A percentile compares a stretch with the other conserved stretches of the same genome.
These are phyloP conservation scores for Sphagnum fallax DNA, from an alignment of 228 moss, liverwort and hornwort genomes.

Conservation along the genomic window DNA sequence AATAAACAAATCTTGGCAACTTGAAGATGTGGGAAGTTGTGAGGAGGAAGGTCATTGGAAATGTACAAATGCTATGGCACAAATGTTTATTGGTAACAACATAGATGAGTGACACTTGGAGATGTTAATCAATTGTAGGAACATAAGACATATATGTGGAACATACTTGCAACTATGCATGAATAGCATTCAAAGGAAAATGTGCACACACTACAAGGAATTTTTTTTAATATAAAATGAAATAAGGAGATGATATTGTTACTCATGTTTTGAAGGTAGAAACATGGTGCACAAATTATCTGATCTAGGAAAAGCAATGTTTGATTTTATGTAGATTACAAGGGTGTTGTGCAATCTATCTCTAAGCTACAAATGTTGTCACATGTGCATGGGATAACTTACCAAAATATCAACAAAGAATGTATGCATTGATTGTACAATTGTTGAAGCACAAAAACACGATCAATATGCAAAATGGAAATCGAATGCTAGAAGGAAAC, in stretches of 20 bases:
- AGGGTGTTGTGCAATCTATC: neutral
- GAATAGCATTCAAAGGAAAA: neutral
- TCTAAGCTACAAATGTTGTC: neutral
- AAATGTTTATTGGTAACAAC: too few relatives aligned
- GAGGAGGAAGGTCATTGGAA: too few relatives aligned
- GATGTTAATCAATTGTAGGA: neutral
- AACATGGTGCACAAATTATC: too few relatives aligned
- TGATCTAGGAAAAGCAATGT: neutral
- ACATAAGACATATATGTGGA: neutral
- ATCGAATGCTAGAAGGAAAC: neutral
- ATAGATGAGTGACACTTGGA: neutral
- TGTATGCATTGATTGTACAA: neutral
- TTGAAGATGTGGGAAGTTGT: too few relatives aligned
- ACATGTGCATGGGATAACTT: neutral
- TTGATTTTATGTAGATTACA: neutral
- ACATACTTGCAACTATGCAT: neutral
- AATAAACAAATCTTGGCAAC: too few relatives aligned
- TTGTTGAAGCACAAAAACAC: neutral
- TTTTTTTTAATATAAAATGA: too few relatives aligned
- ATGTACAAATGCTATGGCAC: too few relatives aligned
- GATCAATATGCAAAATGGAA: neutral
- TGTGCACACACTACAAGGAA: too few relatives aligned
- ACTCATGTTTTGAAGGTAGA: neutral
- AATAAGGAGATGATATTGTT: neutral
- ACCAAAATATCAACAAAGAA: too few relatives aligned